Conservation (phyloP, 257 asterid species). For the Jaltomata sinuosa region DNA sequence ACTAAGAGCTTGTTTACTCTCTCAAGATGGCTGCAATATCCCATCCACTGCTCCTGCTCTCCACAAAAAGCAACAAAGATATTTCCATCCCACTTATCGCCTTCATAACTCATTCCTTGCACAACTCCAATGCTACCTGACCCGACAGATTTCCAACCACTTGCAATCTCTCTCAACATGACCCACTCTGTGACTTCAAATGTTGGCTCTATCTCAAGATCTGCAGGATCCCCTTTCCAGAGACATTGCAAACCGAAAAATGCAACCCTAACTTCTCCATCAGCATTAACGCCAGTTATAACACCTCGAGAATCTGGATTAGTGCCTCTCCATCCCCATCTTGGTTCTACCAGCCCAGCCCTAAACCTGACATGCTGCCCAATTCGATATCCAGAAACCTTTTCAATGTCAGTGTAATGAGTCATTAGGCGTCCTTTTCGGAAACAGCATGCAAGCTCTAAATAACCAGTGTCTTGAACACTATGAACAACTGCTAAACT, state of each 20-base stretch:
- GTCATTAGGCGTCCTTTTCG: conserved; percentile 71
- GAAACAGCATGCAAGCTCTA: conserved; percentile 92
- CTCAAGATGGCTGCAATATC: conserved; percentile 42
- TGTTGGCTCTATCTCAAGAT: conserved; percentile 57
- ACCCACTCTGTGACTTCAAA: conserved; percentile 95
- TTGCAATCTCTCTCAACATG: conserved; percentile 37
- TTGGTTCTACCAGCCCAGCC: conserved; percentile 66
- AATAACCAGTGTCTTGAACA: conserved; percentile 78
- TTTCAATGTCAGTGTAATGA: conserved; percentile 84
- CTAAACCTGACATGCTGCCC: conserved; percentile 88
- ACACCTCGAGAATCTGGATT: conserved; percentile 64
- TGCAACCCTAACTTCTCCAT: conserved; percentile 79
- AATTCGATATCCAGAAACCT: conserved; percentile 65
- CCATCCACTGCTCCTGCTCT: conserved; percentile 83
- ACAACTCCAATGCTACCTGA: conserved; percentile 86
- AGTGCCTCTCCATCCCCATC: conserved; percentile 99
- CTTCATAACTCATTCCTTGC: conserved; percentile 69
- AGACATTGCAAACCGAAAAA: conserved; percentile 66
- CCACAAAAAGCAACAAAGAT: conserved; percentile 75
- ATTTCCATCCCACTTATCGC: conserved; percentile 57
- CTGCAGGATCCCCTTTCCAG: conserved; percentile 97
- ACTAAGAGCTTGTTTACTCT: conserved; percentile 37
- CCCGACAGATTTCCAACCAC: conserved; percentile 64
- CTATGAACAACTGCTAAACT: conserved; percentile 86
- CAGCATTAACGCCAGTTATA: conserved; percentile 60